Evolutionary conservation across 805 yeast species (phyloP).

Genomic region (Candida tammaniensis): DNA sequence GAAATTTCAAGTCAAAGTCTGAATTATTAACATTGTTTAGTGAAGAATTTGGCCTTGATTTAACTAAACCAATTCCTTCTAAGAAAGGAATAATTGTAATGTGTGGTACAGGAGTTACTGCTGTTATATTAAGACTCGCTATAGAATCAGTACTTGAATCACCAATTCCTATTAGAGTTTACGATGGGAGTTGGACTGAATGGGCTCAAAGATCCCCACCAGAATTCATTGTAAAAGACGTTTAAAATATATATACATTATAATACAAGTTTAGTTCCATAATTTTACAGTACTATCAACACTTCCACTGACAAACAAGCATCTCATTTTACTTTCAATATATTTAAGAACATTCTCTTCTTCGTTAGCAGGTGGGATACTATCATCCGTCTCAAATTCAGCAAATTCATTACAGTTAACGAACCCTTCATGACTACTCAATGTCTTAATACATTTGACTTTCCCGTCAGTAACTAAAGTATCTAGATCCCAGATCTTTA

Average conservation of each 20-base stretch:
- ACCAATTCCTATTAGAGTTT: conserved; percentile 37
- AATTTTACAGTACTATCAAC: conserved; percentile 54
- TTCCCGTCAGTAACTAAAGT: conserved; percentile 35
- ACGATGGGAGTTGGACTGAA: conserved; percentile 87
- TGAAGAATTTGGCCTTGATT: conserved; percentile 28
- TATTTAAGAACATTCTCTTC: conserved; percentile 25
- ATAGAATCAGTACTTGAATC: conserved; percentile 35
- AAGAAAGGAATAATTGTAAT: conserved; percentile 70
- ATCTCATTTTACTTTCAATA: conserved; percentile 51
- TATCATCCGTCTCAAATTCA: conserved; percentile 23
- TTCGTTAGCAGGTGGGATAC: conserved; percentile 14
- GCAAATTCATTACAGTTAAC: conserved; percentile 63
- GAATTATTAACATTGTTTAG: conserved; percentile 48
- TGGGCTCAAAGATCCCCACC: conserved; percentile 76
- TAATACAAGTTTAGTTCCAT: conserved; percentile 38
- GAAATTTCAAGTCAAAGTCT: conserved; percentile 44
- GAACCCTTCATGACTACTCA: conserved; percentile 73
- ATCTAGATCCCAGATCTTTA: conserved; percentile 74
- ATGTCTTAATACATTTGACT: conserved; percentile 45
- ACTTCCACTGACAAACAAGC: conserved; percentile 62
- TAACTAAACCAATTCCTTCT: conserved; percentile 19
- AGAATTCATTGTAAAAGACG: conserved; percentile 39
- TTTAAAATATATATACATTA: conserved; percentile 2
- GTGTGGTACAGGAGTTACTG: conserved; percentile 98
- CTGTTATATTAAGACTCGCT: conserved; percentile 81